Conservation (phyloP, 495 filamentous ascomycete species). For the Penicillium parvum region DNA sequence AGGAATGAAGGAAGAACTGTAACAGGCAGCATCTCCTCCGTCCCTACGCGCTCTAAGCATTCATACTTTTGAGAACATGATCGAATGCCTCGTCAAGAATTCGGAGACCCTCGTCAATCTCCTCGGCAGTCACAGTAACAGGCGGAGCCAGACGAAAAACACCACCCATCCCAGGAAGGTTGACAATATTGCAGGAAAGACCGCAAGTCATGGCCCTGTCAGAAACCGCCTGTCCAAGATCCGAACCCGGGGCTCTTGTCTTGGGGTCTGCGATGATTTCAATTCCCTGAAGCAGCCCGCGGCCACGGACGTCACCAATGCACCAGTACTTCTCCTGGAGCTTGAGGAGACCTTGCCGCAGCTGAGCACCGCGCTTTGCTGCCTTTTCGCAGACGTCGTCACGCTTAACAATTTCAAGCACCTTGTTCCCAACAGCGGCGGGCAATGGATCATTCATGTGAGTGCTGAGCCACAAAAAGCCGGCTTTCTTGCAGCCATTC, state of each 20-base stretch:
- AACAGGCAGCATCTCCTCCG: no score
- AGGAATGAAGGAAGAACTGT: no score
- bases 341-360: slow-evolving; percentile 38
- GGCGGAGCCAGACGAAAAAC: slow-evolving; percentile 56
- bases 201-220: slow-evolving; percentile 45
- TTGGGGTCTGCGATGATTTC: slow-evolving; percentile 47
- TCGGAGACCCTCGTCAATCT: slow-evolving; percentile 34
- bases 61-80: no score
- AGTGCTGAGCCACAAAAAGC: slow-evolving; percentile 31
- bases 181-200: slow-evolving; percentile 50
- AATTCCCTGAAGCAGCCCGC: slow-evolving; percentile 49
- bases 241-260: slow-evolving; percentile 38
- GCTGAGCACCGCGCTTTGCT: slow-evolving; percentile 32
- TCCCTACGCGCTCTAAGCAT: no score
- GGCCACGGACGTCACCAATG: slow-evolving; percentile 53
- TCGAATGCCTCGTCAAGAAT: not conserved
- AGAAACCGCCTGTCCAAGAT: slow-evolving; percentile 44
- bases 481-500: slow-evolving; percentile 24
- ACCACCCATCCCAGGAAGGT: slow-evolving; percentile 47
- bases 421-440: slow-evolving; percentile 51
- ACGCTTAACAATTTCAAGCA: slow-evolving; percentile 51
- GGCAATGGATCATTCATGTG: slow-evolving; percentile 53
- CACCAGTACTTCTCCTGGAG: slow-evolving; percentile 47
- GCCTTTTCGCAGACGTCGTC: slow-evolving; percentile 43
- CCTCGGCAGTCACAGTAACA: slow-evolving; percentile 47